These are phyloP conservation scores for Erodium maritimum DNA, from an alignment of 345 rosid species.

Conservation along the genomic window DNA sequence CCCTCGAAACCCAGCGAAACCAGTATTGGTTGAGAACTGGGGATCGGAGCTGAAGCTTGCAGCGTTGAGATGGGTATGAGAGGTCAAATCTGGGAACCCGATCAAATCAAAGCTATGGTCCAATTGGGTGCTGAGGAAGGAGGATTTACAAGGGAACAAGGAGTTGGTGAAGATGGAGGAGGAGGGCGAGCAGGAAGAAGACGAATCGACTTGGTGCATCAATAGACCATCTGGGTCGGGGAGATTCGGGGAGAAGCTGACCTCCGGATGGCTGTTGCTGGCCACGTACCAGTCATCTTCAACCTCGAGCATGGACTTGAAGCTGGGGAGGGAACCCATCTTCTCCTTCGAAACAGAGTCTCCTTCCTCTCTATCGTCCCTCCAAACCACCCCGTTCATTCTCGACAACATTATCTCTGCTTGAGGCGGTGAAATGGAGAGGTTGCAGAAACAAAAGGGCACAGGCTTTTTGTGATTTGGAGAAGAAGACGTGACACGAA, in stretches of 20 bases:
- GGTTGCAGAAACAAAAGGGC: no score
- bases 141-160: constrained; percentile 29
- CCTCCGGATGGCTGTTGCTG: no score
- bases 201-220: constrained; percentile 16
- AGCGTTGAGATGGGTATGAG: no score
- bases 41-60: no score
- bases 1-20: constrained; percentile 32
- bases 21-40: constrained; percentile 1
- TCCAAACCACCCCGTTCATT: no score
- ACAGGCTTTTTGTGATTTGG: no score
- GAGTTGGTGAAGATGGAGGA: constrained; percentile 51
- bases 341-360: no score
- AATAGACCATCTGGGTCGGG: constrained; percentile 34
- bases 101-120: constrained; percentile 36
- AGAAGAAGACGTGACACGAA: no score
- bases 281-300: constrained; percentile 56
- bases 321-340: constrained; percentile 18
- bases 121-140: no score
- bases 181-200: constrained; percentile 42
- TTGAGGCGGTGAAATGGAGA: no score
- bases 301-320: constrained; percentile 47
- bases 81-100: constrained; percentile 7
- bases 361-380: no score
- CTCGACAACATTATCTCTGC: no score
- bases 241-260: constrained; percentile 28